Percentiles rank a stretch among this genome's conserved stretches.
Evolutionary conservation across 2,329 filamentous ascomycete genomes (phyloP).

Genomic region (Elsinoe necatrix): DNA sequence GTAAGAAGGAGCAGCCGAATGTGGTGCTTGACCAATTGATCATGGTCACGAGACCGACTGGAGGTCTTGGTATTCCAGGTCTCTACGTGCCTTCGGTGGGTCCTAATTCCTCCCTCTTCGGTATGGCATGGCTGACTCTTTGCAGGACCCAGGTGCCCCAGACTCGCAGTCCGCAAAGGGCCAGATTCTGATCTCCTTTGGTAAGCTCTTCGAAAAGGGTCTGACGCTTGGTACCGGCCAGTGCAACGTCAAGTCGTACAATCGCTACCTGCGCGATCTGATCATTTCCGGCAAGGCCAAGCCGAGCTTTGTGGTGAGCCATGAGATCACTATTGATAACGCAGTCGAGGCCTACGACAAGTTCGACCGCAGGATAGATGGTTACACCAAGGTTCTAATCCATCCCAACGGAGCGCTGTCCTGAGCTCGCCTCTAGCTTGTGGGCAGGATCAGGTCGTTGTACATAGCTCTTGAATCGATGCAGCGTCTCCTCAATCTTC

Average conservation of each 20-base stretch:
- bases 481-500: conserved; percentile 30
- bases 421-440: background rate
- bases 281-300: conserved; percentile 57
- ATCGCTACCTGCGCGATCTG: conserved; percentile 56
- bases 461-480: conserved; percentile 9
- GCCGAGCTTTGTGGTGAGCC: conserved; percentile 58
- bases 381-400: conserved; percentile 60
- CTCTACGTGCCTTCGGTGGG: conserved; percentile 34
- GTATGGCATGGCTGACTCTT: conserved; percentile 26
- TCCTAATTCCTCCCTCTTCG: conserved; percentile 15
- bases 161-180: conserved; percentile 54
- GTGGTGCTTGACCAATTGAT: conserved; percentile 58
- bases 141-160: conserved; percentile 51
- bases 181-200: conserved; percentile 56
- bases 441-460: background rate
- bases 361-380: conserved; percentile 57
- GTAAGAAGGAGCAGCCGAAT: conserved; percentile 53
- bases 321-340: conserved; percentile 56
- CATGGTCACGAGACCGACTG: conserved; percentile 51
- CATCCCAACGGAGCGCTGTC: conserved; percentile 51
- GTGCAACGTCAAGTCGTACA: conserved; percentile 62
- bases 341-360: conserved; percentile 51
- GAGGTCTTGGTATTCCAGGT: conserved; percentile 54
- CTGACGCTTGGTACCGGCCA: conserved; percentile 53
- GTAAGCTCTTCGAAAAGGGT: conserved; percentile 62